phyloP scores from a whole-genome alignment of 495 filamentous ascomycete species.

The Mycothermus thermophilus region DNA sequence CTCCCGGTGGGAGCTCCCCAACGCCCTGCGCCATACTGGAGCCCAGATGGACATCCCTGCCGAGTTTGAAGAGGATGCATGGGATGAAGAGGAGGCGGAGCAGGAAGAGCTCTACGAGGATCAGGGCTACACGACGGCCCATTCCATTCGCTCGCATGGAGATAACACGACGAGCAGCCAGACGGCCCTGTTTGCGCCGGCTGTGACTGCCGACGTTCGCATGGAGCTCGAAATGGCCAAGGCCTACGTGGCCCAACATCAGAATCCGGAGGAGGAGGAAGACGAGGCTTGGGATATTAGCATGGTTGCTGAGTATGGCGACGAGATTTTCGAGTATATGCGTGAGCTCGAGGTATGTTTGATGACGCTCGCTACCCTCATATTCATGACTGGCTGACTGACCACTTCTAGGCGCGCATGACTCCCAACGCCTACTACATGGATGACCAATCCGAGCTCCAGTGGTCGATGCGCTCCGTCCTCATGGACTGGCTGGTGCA shows the following conservation, averaged over 20 bases:
- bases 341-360: slow-evolving; percentile 67
- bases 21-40: slow-evolving; percentile 7
- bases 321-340: slow-evolving; percentile 93
- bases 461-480: slow-evolving; percentile 96
- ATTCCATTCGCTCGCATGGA: slow-evolving; percentile 56
- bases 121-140: slow-evolving; percentile 64
- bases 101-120: slow-evolving; percentile 60
- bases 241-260: slow-evolving; percentile 47
- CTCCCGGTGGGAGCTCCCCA: not conserved
- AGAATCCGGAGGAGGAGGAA: slow-evolving; percentile 45
- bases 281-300: slow-evolving; percentile 90
- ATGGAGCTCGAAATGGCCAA: slow-evolving; percentile 59
- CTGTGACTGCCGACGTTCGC: slow-evolving; percentile 44
- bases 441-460: slow-evolving; percentile 91
- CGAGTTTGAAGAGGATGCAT: slow-evolving; percentile 56
- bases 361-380: not conserved
- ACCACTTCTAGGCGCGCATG: slow-evolving; percentile 51
- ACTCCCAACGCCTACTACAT: slow-evolving; percentile 85
- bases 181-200: slow-evolving; percentile 58
- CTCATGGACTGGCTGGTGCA: slow-evolving; percentile 98
- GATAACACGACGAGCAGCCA: slow-evolving; percentile 67
- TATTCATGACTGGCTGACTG: not conserved
- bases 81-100: no score
- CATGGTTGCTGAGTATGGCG: slow-evolving; percentile 93
- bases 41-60: slow-evolving; percentile 7